Base-by-base conservation (phyloP, 768 basidiomycete genomes). In the Suillus placidus region DNA sequence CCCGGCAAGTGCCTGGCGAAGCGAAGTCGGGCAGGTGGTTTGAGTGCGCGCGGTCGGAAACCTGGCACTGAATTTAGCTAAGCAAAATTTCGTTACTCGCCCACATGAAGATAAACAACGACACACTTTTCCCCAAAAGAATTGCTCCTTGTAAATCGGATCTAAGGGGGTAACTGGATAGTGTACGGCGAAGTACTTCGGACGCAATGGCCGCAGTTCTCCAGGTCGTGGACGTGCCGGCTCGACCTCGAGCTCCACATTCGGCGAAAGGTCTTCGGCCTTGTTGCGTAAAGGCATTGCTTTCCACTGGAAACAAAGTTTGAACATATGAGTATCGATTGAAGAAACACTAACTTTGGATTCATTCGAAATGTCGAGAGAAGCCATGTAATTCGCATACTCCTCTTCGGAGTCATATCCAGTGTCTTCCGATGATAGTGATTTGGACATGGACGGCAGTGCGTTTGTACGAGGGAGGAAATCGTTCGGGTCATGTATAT, bases 301-400 rank as follows among this genome's bases (percentile, higher is more conserved):
- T 23, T 65, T 60, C 76, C 76, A 77, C 76, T 77, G 61, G 26
- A 5, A 57, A 51, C 23, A 42, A 62, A 52, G 60, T 16, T n/a
- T 1, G 34, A 23, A 34, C 12, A 61, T 16, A 40, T 13, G 9
- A 61, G 32, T 26, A 26, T 5, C 10, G 45, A 5, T 35, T 26
- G 14, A 49, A 6, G 54, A 10, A 18, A 23, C 20, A 45, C 65
- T 34, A 60, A 77, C 76, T 55, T 78, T 71, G 47, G 63, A 52
- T 12, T 77, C 76, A 42, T 77, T 76, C 54, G 76, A 70, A 26
- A 77, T 71, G n/a, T 77, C 66, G 45, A 77, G 68, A n/a, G 71
- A 70, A 23, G 76, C 67, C 23, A 77, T 37, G 30, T 71, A 60
- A 52, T 74, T 32, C 32, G 68, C 61, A 34, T 49, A 74, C 42